Conservation (phyloP, 2,329 filamentous ascomycete species). For the Aspergillus cejpii region DNA sequence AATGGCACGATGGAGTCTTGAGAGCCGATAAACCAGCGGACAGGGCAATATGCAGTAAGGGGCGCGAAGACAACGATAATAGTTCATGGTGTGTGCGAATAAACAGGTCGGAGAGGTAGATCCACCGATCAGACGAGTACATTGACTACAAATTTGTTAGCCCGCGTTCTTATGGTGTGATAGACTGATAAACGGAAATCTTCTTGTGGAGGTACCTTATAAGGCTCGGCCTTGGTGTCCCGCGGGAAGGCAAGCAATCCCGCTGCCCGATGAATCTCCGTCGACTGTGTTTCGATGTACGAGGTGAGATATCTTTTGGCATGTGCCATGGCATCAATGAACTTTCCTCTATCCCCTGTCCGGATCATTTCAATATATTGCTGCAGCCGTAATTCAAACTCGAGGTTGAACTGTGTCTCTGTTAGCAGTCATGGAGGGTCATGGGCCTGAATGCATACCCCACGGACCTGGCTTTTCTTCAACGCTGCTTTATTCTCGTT, state of each 20-base stretch:
- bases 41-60: conserved; percentile 83
- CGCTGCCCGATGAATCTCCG: conserved; percentile 64
- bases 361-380: conserved; percentile 91
- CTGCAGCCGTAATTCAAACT: conserved; percentile 88
- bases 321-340: conserved; percentile 71
- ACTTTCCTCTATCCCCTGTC: conserved; percentile 55
- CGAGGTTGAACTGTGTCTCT: conserved; percentile 61
- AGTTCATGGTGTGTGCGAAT: conserved; percentile 79
- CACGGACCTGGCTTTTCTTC: conserved; percentile 70
- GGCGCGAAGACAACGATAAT: conserved; percentile 71
- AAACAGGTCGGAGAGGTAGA: conserved; percentile 70
- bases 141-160: conserved; percentile 49
- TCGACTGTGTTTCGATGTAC: conserved; percentile 61
- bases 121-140: conserved; percentile 69
- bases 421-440: neutral
- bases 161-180: neutral
- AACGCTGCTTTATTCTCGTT: conserved; percentile 87
- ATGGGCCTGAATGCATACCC: neutral
- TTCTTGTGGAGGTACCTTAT: conserved; percentile 44
- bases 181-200: neutral
- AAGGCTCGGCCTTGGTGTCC: conserved; percentile 53
- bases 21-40: conserved; percentile 87
- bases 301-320: conserved; percentile 73
- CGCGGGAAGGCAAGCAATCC: conserved; percentile 71
- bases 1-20: conserved; percentile 91